These are phyloP conservation scores for Chalaropsis ovoidea DNA, from an alignment of 2,329 filamentous ascomycete species.

Conservation along the genomic window DNA sequence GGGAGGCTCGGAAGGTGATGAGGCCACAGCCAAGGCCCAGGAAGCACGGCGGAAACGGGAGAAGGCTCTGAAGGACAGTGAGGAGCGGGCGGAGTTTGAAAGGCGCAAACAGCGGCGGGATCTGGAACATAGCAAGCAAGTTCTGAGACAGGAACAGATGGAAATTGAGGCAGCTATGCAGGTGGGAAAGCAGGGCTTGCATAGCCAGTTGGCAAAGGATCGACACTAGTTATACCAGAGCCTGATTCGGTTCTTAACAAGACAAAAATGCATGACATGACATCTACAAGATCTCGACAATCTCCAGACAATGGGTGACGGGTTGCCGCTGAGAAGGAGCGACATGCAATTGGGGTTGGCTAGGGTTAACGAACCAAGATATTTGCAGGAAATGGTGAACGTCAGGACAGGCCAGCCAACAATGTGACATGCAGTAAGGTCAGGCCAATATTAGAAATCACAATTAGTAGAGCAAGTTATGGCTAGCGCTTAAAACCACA, in stretches of 20 bases:
- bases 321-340: not conserved
- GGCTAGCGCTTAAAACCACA: not conserved
- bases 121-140: conserved; percentile 50
- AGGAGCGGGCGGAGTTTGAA: conserved; percentile 52
- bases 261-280: not conserved
- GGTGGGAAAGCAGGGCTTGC: conserved; percentile 48
- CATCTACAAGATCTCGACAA: not conserved
- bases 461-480: not conserved
- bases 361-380: not conserved
- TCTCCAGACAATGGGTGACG: not conserved
- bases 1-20: conserved; percentile 39
- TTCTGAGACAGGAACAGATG: conserved; percentile 54
- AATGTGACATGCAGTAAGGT: not conserved
- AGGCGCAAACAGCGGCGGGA: conserved; percentile 50
- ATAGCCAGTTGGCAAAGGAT: conserved; percentile 17
- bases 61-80: conserved; percentile 55
- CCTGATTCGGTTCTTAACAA: not conserved
- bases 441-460: not conserved
- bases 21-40: conserved; percentile 40
- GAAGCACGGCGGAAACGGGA: conserved; percentile 52
- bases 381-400: not conserved
- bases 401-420: not conserved
- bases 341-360: not conserved
- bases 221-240: not conserved
- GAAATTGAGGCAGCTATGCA: conserved; percentile 60